phyloP scores from a whole-genome alignment of 208 protist species.

The Wallacemonas rigidus region DNA sequence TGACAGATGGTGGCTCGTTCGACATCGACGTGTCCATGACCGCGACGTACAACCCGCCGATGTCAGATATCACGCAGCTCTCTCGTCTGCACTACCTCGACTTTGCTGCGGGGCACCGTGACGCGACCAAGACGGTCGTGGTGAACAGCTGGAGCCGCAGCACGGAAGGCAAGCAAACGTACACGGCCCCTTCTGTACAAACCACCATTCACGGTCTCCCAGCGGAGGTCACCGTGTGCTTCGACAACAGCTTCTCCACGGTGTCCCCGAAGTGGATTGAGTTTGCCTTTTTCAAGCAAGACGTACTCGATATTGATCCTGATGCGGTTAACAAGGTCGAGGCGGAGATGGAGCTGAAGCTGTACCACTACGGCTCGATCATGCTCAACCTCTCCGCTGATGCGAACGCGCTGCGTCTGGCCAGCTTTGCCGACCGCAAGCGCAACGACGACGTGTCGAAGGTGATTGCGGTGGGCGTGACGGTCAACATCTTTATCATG shows the following conservation, averaged over 20 bases:
- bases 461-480: constrained; percentile 43
- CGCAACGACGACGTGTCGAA: constrained; percentile 40
- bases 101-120: constrained; percentile 31
- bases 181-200: constrained; percentile 50
- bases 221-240: constrained; percentile 63
- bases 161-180: constrained; percentile 63
- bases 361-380: constrained; percentile 55
- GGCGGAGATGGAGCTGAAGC: constrained; percentile 47
- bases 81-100: constrained; percentile 53
- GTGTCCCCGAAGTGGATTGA: constrained; percentile 68
- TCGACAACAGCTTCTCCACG: constrained; percentile 69
- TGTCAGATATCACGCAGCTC: constrained; percentile 30
- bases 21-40: constrained; percentile 63
- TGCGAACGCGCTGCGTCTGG: constrained; percentile 41
- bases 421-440: constrained; percentile 51
- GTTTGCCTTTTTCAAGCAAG: constrained; percentile 60
- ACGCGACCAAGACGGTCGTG: constrained; percentile 31
- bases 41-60: constrained; percentile 37
- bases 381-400: constrained; percentile 52
- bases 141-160: constrained; percentile 59
- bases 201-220: constrained; percentile 66
- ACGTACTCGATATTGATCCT: constrained; percentile 52
- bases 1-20: constrained; percentile 72
- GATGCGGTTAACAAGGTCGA: constrained; percentile 45
- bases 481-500: constrained; percentile 57